Percentiles rank a stretch among this genome's conserved stretches.
Evolutionary conservation across 148 eudicot genomes (phyloP).

Genomic region (Persicaria maculosa): DNA sequence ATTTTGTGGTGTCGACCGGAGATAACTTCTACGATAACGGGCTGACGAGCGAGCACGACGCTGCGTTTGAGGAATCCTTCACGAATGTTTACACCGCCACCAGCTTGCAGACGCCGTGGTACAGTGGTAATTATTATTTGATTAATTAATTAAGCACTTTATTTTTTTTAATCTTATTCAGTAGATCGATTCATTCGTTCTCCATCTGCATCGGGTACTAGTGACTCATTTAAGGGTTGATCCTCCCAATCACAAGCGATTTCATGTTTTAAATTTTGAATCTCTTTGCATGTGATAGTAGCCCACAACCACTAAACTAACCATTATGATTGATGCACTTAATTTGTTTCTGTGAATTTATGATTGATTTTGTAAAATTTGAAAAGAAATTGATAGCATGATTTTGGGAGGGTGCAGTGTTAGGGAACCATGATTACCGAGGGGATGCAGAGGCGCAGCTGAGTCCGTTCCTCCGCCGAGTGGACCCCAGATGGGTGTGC

Average conservation of each 20-base stretch:
- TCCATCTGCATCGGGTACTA: too few species aligned
- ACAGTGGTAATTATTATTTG: conserved; percentile 42
- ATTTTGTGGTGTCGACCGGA: conserved; percentile 74
- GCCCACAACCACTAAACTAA: too few species aligned
- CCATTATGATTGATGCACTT: too few species aligned
- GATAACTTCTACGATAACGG: conserved; percentile 79
- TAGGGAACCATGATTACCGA: conserved; percentile 83
- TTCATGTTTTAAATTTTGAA: too few species aligned
- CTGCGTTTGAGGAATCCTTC: conserved; percentile 57
- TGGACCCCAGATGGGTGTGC: conserved; percentile 67
- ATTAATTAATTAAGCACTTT: not conserved
- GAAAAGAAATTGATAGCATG: not conserved
- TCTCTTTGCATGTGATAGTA: too few species aligned
- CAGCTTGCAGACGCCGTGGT: conserved; percentile 81
- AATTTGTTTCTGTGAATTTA: not conserved
- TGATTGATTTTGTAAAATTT: not conserved
- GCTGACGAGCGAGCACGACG: conserved; percentile 47
- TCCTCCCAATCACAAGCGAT: too few species aligned
- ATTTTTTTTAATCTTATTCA: too few species aligned
- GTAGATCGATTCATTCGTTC: too few species aligned
- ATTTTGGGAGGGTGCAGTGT: conserved; percentile 29
- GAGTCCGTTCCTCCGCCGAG: conserved; percentile 36
- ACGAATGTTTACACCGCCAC: conserved; percentile 52
- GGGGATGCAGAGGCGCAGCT: conserved; percentile 73
- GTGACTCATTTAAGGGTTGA: too few species aligned